Evolutionary conservation across 2,329 filamentous ascomycete species (phyloP).

Genomic region (Dendryphion nanum): DNA sequence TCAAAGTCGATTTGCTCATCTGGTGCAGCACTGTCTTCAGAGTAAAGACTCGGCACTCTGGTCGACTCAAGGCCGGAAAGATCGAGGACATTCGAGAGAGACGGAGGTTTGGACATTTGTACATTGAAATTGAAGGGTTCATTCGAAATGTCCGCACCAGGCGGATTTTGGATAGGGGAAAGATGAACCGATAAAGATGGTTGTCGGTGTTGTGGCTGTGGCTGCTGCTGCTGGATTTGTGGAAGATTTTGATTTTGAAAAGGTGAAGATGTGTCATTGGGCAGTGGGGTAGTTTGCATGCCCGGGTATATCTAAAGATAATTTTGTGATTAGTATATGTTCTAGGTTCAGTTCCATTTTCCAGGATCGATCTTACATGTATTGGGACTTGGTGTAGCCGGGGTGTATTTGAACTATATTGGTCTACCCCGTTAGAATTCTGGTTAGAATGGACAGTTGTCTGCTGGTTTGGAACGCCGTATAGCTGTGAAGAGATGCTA

Average conservation of each 20-base stretch:
- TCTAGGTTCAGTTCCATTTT: too few species aligned
- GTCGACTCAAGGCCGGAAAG: slow-evolving; percentile 36
- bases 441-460: not conserved
- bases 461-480: slow-evolving; percentile 18
- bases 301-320: slow-evolving; percentile 40
- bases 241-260: slow-evolving; percentile 6
- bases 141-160: slow-evolving; percentile 7
- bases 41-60: slow-evolving; percentile 29
- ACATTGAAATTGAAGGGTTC: slow-evolving; percentile 5
- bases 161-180: slow-evolving; percentile 27
- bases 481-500: slow-evolving; percentile 35
- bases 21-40: slow-evolving; percentile 28
- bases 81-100: slow-evolving; percentile 38
- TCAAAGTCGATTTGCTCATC: slow-evolving; percentile 45
- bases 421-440: slow-evolving; percentile 5
- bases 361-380: too few species aligned
- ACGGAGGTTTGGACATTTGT: slow-evolving; percentile 16
- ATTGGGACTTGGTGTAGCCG: slow-evolving; percentile 34
- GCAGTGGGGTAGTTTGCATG: slow-evolving; percentile 29
- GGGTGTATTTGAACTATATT: slow-evolving; percentile 3
- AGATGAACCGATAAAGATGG: slow-evolving; percentile 29
- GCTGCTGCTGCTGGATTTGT: slow-evolving; percentile 6
- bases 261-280: slow-evolving; percentile 11
- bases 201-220: slow-evolving; percentile 7
- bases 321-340: too few species aligned